Evolutionary conservation across 805 yeast species (phyloP).

Genomic region (Hyphopichia homilentoma): DNA sequence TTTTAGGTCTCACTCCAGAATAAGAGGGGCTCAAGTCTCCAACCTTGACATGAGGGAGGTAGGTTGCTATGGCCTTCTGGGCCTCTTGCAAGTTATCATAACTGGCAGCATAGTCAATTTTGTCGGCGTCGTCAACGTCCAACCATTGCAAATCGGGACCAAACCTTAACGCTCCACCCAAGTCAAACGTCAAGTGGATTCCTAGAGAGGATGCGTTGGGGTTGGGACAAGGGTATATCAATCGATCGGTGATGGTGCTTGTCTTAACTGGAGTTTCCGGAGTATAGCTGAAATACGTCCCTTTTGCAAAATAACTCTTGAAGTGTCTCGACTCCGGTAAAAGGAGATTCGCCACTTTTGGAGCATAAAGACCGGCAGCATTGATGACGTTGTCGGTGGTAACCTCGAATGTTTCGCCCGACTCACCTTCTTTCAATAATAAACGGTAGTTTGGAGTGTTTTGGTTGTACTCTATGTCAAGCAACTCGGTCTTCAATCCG

Average conservation of each 20-base stretch:
- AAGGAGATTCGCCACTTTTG: slow-evolving; percentile 63
- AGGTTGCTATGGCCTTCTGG: slow-evolving; percentile 51
- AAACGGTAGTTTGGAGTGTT: slow-evolving; percentile 18
- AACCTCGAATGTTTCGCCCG: slow-evolving; percentile 35
- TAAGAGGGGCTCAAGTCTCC: slow-evolving; percentile 62
- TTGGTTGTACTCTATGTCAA: slow-evolving; percentile 27
- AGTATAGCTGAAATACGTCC: slow-evolving; percentile 65
- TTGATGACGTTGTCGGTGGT: slow-evolving; percentile 61
- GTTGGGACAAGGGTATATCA: slow-evolving; percentile 75
- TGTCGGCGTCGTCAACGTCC: slow-evolving; percentile 27
- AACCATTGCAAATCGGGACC: slow-evolving; percentile 93
- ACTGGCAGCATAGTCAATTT: slow-evolving; percentile 47
- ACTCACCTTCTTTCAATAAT: slow-evolving; percentile 21
- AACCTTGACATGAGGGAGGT: slow-evolving; percentile 57
- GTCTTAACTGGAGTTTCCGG: slow-evolving; percentile 38
- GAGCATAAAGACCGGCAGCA: slow-evolving; percentile 78
- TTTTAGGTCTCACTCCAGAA: slow-evolving; percentile 82
- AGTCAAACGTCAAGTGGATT: slow-evolving; percentile 79
- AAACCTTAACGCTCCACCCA: slow-evolving; percentile 74
- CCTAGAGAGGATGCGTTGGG: slow-evolving; percentile 73
- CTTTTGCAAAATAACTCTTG: slow-evolving; percentile 71
- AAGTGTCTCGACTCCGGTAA: slow-evolving; percentile 60
- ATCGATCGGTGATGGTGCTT: slow-evolving; percentile 21
- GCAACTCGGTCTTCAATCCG: slow-evolving; percentile 59
- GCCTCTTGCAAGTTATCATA: slow-evolving; percentile 51